Evolutionary conservation across 2,329 filamentous ascomycete genomes (phyloP), one percentile per base, ranked within the genome.

Genomic region (Alternaria metachromatica): DNA sequence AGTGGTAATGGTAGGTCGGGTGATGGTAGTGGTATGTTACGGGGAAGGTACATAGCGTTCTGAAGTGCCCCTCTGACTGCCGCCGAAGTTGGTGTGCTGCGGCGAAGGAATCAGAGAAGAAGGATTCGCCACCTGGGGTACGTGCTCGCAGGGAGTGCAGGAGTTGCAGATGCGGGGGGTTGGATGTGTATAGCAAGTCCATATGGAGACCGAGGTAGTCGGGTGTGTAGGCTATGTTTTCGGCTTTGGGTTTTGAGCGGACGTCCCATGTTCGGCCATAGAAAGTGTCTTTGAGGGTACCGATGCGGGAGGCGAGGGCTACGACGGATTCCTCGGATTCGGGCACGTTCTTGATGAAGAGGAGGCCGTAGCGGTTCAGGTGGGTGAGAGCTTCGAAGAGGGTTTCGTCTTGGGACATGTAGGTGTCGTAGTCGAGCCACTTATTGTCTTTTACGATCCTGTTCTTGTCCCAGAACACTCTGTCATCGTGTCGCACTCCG

Each of bases 251-350:
- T 57, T 96, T 91, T 4, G 90, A 93, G 58, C 89, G 88, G 12
- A 98, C 95, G 79, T 97, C 92, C 89, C 94, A 98, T 0, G 93
- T 97, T 70, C 86, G 84, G 45, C 96, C 96, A 79, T 98, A 98
- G 76, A 98, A 96, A 8, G 94, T 96, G 72, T 93, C 89, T 74
- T 93, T 91, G 25, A 97, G 82, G 33, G 87, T 87, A 1, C 94
- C 94, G 63, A 98, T 92, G 55, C 89, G 87, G 5, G 85, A 84
- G 3, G 89, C 91, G 62, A 98, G 88, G 21, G 84, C 81, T 43
- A 87, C 85, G 5, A 97, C 90, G 5, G 89, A 86, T 2, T 85
- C 80, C 64, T 91, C 87, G 15, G 87, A 86, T 10, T 89, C 83
- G 0, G 95, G 94, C 6, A 97, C 90, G 64, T 88, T 87, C 53